Evolutionary conservation across 805 yeast genomes (phyloP).

Genomic region (Candida sphagnicola): DNA sequence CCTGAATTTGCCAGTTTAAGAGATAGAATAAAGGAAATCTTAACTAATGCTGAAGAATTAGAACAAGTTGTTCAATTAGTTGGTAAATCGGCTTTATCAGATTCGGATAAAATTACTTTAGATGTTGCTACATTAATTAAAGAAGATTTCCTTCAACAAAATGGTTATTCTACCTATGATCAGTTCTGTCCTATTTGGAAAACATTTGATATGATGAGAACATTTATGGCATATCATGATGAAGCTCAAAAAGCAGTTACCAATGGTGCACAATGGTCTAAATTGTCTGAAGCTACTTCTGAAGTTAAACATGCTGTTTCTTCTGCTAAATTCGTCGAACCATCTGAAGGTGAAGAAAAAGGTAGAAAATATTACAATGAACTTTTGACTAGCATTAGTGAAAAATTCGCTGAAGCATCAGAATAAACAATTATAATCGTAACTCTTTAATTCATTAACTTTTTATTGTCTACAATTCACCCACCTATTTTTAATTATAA

Average conservation of each 20-base stretch:
- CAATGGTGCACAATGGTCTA: conserved; percentile 92
- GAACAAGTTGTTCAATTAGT: conserved; percentile 99
- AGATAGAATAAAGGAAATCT: conserved; percentile 88
- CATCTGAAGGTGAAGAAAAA: conserved; percentile 82
- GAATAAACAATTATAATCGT: conserved; percentile 47
- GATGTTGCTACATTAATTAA: conserved; percentile 90
- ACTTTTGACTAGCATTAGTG: conserved; percentile 70
- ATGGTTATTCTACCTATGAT: conserved; percentile 97
- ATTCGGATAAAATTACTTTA: conserved; percentile 91
- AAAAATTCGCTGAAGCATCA: conserved; percentile 91
- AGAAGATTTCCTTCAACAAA: conserved; percentile 98
- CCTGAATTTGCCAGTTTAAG: conserved; percentile 91
- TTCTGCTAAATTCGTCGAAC: conserved; percentile 93
- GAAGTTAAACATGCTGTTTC: conserved; percentile 93
- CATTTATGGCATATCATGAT: conserved; percentile 85
- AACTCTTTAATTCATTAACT: conserved; percentile 3
- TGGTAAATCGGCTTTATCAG: conserved; percentile 97
- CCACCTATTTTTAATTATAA: neutral
- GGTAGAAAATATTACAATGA: conserved; percentile 74
- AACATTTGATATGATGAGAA: conserved; percentile 97
- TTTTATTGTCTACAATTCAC: neutral
- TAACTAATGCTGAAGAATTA: conserved; percentile 95
- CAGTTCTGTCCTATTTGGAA: conserved; percentile 99
- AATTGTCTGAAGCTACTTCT: conserved; percentile 80
- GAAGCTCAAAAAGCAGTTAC: conserved; percentile 97